Conservation (phyloP, 1,139 yeast species). For the Blastobotrys illinoisensis region DNA sequence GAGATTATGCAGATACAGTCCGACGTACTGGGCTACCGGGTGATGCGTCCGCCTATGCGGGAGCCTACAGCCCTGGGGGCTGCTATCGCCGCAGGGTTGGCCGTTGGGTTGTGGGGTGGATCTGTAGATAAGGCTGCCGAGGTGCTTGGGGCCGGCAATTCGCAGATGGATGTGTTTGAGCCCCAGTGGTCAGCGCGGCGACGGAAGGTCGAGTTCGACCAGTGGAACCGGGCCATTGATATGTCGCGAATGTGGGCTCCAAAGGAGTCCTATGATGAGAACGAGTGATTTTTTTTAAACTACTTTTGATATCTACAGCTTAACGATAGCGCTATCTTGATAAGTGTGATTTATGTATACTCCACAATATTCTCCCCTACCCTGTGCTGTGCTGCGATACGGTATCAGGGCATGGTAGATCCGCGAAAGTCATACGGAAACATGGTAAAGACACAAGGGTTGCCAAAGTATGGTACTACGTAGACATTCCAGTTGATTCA, state of each 20-base stretch:
- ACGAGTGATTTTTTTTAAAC: background rate
- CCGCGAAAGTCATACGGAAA: no score
- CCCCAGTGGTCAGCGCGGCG: background rate
- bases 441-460: no score
- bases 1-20: slow-evolving; percentile 94
- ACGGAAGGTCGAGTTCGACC: background rate
- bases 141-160: background rate
- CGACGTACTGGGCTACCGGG: slow-evolving; percentile 79
- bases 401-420: no score
- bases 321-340: background rate
- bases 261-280: slow-evolving; percentile 1
- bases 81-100: slow-evolving; percentile 90
- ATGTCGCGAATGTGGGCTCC: background rate
- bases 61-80: slow-evolving; percentile 97
- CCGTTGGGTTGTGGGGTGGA: slow-evolving; percentile 71
- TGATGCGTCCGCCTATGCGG: slow-evolving; percentile 71
- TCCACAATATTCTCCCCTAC: no score
- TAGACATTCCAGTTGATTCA: no score
- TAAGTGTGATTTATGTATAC: background rate
- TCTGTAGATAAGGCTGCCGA: slow-evolving; percentile 33
- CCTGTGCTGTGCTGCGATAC: no score
- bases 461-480: no score
- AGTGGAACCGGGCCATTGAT: background rate
- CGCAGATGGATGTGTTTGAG: background rate
- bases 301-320: background rate